Base-by-base conservation (phyloP, 2,329 filamentous ascomycete species). In the Diaporthe aspalathi region DNA sequence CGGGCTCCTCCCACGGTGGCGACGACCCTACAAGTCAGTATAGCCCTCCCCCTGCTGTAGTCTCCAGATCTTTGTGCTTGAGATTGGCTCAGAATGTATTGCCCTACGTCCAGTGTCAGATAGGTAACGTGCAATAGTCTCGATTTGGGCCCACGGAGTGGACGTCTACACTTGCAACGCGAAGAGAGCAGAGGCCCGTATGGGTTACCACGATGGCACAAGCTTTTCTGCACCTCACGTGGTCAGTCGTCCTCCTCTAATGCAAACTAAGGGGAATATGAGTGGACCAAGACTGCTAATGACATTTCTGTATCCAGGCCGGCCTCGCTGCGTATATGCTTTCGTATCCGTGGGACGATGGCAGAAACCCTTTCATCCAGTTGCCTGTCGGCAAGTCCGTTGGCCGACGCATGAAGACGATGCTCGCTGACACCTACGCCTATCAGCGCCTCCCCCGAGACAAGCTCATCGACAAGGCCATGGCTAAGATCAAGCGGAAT, bases 311-410 rank as follows among this genome's bases (percentile, higher is more conserved):
- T 35, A 12, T 27, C 24, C 35, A 70, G 68, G 69, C 69, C 7
- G 69, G 69, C 12, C 69, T 70, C 20, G 69, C 43, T 45, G 69
- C 69, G 1, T 70, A 70, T 20, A 57, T 70, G 60, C 32, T 67
- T 16, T 35, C 43, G 2, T 70, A 70, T 32, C 69, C 69, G 5
- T 70, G 69, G 69, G 52, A 40, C 1, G 27, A 56, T 1, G 24
- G n/a, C 1, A 17, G 27, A 20, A 70, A 70, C 12, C 69, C 69
- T 11, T 67, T 70, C 24, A 17, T 3, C 29, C 29, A 16, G 6
- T 7, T 12, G 9, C 9, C 1, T 1, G 22, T 9, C 7, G 52
- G 22, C 9, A n/a, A 3, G 3, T 54, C 50, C 12, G 16, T 70
- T n/a, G 69, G 60, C 22, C n/a, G 40, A 6, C 69, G 69, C 11